phyloP scores from a whole-genome alignment of 2,329 filamentous ascomycete species.

The Diplodia seriata region DNA sequence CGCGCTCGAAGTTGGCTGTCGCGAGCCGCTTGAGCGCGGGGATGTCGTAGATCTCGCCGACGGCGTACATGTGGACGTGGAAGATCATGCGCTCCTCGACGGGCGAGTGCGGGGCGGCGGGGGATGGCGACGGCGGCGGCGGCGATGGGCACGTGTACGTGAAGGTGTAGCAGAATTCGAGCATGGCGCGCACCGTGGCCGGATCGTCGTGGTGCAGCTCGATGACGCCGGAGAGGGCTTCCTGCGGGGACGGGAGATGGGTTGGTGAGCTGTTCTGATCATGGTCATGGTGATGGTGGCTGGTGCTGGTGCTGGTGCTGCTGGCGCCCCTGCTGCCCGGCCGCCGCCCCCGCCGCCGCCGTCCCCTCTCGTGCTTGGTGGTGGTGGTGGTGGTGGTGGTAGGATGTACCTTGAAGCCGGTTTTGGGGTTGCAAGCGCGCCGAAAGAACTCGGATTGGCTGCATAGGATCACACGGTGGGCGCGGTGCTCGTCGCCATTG shows the following conservation, averaged over 20 bases:
- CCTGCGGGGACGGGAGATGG: slow-evolving; percentile 9
- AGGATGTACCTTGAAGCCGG: slow-evolving; percentile 30
- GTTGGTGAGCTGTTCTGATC: slow-evolving; percentile 19
- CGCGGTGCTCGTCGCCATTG: slow-evolving; percentile 28
- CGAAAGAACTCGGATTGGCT: slow-evolving; percentile 27
- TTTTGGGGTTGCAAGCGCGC: slow-evolving; percentile 20
- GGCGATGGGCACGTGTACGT: slow-evolving; percentile 1
- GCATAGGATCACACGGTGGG: slow-evolving; percentile 26
- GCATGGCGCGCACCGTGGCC: slow-evolving; percentile 21
- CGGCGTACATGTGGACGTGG: slow-evolving; percentile 31
- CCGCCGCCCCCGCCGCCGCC: background rate
- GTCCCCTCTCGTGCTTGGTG: slow-evolving; percentile 1
- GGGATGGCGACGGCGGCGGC: background rate
- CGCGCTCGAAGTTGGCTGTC: slow-evolving; percentile 16
- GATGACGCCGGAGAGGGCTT: slow-evolving; percentile 26
- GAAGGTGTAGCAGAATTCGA: slow-evolving; percentile 30
- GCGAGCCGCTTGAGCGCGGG: slow-evolving; percentile 19
- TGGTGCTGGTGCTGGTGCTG: background rate
- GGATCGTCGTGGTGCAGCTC: slow-evolving; percentile 26
- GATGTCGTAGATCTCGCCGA: slow-evolving; percentile 28
- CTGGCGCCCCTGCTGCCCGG: background rate
- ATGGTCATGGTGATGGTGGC: background rate
- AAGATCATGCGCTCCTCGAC: slow-evolving; percentile 18
- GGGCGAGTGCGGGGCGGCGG: too few relatives aligned
- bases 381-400: background rate